A percentile compares a stretch with the other conserved stretches of the same genome.
Evolutionary conservation across 192 early-diverging fungal genomes (phyloP).

Genomic region (Gamsiella multidivaricata): DNA sequence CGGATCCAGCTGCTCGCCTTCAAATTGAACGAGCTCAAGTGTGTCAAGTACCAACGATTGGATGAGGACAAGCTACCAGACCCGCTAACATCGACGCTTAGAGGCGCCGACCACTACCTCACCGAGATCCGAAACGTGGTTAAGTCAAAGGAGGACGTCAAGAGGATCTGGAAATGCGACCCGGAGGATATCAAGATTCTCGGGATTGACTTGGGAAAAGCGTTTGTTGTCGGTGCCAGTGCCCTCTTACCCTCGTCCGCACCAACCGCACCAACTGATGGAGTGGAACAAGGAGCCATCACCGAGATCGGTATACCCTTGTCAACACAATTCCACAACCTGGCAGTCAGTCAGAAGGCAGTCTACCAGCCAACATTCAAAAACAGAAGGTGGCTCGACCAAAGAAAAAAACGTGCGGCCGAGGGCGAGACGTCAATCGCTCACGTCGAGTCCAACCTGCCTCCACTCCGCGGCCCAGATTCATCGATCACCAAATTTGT

Average conservation of each 20-base stretch:
- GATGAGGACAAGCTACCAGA: neutral
- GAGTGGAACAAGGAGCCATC: neutral
- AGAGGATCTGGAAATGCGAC: slow-evolving; percentile 2
- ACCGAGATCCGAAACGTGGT: slow-evolving; percentile 22
- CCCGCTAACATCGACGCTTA: slow-evolving; percentile 7
- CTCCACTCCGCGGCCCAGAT: slow-evolving; percentile 12
- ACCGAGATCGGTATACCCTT: neutral
- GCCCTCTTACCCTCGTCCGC: neutral
- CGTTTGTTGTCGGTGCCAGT: slow-evolving; percentile 23
- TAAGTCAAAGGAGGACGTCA: slow-evolving; percentile 6
- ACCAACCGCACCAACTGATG: neutral
- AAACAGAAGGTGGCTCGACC: slow-evolving; percentile 14
- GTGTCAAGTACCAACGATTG: slow-evolving; percentile 14
- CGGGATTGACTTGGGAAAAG: slow-evolving; percentile 23
- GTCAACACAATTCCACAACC: slow-evolving; percentile 11
- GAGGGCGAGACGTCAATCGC: neutral
- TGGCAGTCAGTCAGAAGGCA: slow-evolving; percentile 17
- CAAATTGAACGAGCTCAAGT: slow-evolving; percentile 23
- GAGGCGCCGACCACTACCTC: slow-evolving; percentile 11
- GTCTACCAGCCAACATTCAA: slow-evolving; percentile 21
- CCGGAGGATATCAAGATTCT: slow-evolving; percentile 13
- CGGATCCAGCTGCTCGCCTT: slow-evolving; percentile 16
- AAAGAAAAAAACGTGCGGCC: slow-evolving; percentile 2
- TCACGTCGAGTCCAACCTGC: slow-evolving; percentile 6
- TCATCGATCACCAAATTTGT: slow-evolving; percentile 4